These are phyloP conservation scores for Suillus luteus DNA, from an alignment of 768 basidiomycete species.

Conservation along the genomic window DNA sequence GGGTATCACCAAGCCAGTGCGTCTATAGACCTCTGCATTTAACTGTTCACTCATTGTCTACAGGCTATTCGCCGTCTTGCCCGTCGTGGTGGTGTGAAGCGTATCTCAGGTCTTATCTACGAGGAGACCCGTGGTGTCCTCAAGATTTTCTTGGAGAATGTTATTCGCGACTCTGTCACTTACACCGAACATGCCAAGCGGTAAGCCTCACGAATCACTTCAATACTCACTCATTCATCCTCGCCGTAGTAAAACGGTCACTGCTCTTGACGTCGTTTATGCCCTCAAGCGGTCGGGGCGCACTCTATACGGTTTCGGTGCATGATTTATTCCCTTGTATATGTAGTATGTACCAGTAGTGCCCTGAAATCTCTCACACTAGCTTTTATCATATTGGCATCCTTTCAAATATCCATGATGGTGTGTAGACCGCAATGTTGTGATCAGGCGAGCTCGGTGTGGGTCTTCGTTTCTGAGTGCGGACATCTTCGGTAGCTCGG, in stretches of 20 bases:
- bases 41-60: slow-evolving; percentile 58
- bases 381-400: background rate
- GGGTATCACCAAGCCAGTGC: slow-evolving; percentile 52
- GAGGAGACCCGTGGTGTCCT: slow-evolving; percentile 94
- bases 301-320: slow-evolving; percentile 84
- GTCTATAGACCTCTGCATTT: slow-evolving; percentile 24
- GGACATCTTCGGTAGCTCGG: slow-evolving; percentile 6
- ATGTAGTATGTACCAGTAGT: slow-evolving; percentile 2
- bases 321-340: slow-evolving; percentile 37
- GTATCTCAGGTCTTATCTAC: slow-evolving; percentile 87
- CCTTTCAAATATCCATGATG: background rate
- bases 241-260: slow-evolving; percentile 69
- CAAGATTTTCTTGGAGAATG: slow-evolving; percentile 87
- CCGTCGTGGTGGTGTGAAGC: slow-evolving; percentile 91
- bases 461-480: background rate
- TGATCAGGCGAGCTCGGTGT: background rate
- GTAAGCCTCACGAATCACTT: slow-evolving; percentile 12
- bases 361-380: background rate
- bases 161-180: slow-evolving; percentile 90
- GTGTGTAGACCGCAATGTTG: background rate
- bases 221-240: background rate
- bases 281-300: slow-evolving; percentile 76
- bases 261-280: slow-evolving; percentile 82
- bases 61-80: slow-evolving; percentile 80
- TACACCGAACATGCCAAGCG: slow-evolving; percentile 94